Percentiles rank a stretch among this genome's conserved stretches.
phyloP scores from a whole-genome alignment of 306 rosid genomes.

The Malus asiatica region DNA sequence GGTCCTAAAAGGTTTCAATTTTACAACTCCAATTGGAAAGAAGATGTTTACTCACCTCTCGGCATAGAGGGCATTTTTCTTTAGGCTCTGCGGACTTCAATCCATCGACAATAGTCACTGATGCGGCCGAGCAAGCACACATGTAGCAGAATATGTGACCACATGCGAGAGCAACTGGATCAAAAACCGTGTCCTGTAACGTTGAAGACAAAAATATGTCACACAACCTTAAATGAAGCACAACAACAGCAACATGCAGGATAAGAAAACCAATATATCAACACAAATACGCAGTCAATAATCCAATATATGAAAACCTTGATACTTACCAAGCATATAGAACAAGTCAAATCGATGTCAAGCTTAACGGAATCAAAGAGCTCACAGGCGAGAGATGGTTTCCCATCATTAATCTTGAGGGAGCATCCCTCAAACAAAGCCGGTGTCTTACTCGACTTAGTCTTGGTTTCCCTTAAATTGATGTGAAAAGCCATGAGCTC shows the following conservation, averaged over 20 bases:
- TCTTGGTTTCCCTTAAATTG: conserved; percentile 63
- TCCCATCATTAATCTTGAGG: conserved; percentile 57
- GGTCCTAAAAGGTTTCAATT: background rate
- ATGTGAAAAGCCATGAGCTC: conserved; percentile 94
- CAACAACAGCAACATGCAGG: background rate
- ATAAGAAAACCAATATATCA: background rate
- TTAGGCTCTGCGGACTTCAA: conserved; percentile 49
- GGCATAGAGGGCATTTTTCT: conserved; percentile 84
- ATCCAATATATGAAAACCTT: background rate
- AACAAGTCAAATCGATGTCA: conserved; percentile 81
- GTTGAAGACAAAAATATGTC: background rate
- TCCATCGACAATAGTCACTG: conserved; percentile 67
- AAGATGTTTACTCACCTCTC: conserved; percentile 40
- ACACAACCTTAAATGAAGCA: background rate
- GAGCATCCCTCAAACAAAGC: conserved; percentile 64
- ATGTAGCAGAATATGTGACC: conserved; percentile 91
- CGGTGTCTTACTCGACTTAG: conserved; percentile 25
- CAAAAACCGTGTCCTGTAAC: conserved; percentile 83
- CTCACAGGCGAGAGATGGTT: conserved; percentile 78
- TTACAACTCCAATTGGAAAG: background rate
- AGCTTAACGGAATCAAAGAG: conserved; percentile 72
- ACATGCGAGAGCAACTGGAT: conserved; percentile 84
- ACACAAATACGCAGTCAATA: background rate
- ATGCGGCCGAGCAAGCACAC: conserved; percentile 90
- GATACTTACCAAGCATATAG: conserved; percentile 84